Percentiles rank a stretch among this genome's conserved stretches.
Evolutionary conservation across 164 flowering plant species (phyloP).

Genomic region (Akebia trifoliata): DNA sequence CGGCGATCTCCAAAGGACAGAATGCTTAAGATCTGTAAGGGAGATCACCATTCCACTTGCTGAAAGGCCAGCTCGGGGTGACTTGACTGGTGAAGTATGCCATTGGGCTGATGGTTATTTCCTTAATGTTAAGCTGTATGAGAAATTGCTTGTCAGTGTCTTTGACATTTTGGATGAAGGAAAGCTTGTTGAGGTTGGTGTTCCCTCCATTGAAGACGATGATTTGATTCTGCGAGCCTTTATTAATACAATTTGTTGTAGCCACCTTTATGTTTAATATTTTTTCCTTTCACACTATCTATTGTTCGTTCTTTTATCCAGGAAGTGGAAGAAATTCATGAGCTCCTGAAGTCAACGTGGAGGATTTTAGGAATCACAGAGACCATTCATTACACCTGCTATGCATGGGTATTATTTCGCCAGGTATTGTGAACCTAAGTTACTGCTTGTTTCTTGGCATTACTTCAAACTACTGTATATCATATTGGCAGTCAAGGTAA

Average conservation of each 20-base stretch:
- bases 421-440: slow-evolving; percentile 52
- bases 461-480: neutral
- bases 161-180: slow-evolving; percentile 97
- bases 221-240: neutral
- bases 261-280: neutral
- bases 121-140: slow-evolving; percentile 82
- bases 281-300: neutral
- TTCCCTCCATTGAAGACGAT: neutral
- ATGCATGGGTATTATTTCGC: slow-evolving; percentile 93
- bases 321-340: slow-evolving; percentile 96
- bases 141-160: slow-evolving; percentile 83
- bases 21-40: slow-evolving; percentile 80
- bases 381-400: slow-evolving; percentile 90
- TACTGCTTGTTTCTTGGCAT: neutral
- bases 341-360: slow-evolving; percentile 97
- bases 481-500: too few relatives aligned
- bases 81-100: slow-evolving; percentile 98
- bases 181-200: slow-evolving; percentile 83
- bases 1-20: slow-evolving; percentile 81
- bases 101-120: slow-evolving; percentile 99
- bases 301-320: slow-evolving; percentile 17
- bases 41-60: slow-evolving; percentile 84
- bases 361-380: slow-evolving; percentile 91
- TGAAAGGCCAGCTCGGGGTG: slow-evolving; percentile 97
- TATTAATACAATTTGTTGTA: neutral